These are phyloP conservation scores for Globisporangium radiosum DNA, from an alignment of 352 stramenopile species.

Conservation along the genomic window DNA sequence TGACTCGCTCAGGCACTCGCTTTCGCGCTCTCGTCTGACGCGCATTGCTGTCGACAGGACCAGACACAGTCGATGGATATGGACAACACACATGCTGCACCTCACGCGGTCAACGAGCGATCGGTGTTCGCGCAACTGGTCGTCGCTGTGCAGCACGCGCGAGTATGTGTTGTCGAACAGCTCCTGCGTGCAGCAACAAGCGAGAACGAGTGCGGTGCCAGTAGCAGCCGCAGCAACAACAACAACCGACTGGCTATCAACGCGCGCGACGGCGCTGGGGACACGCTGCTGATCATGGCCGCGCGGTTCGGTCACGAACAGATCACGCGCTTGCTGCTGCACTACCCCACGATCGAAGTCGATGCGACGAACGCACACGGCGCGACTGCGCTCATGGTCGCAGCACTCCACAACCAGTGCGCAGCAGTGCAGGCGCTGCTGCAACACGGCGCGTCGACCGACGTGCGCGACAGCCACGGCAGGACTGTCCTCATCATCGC, in stretches of 20 bases:
- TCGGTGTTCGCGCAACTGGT: constrained; percentile 1
- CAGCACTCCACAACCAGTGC: not conserved
- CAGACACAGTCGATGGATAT: too few relatives aligned
- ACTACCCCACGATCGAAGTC: not conserved
- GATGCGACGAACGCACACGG: constrained; percentile 3
- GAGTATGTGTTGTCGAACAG: not conserved
- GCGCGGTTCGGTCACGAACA: constrained; percentile 15
- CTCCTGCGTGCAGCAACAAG: not conserved
- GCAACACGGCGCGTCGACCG: not conserved
- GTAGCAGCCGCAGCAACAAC: not conserved
- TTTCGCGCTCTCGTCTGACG: too few relatives aligned
- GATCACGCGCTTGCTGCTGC: constrained; percentile 18
- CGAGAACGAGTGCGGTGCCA: not conserved
- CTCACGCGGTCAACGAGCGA: too few relatives aligned
- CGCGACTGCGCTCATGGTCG: constrained; percentile 3
- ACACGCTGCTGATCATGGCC: constrained; percentile 6
- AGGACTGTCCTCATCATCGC: constrained; percentile 2
- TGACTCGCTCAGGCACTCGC: too few relatives aligned
- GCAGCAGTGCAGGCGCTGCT: constrained; percentile 1
- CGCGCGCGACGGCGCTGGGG: not conserved
- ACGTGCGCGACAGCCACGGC: not conserved
- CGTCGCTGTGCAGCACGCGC: constrained; percentile 3
- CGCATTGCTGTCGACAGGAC: too few relatives aligned
- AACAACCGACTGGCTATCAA: not conserved
- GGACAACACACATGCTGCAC: too few relatives aligned